Conservation (phyloP, 768 basidiomycete species). For the Peribolospora baueri region DNA sequence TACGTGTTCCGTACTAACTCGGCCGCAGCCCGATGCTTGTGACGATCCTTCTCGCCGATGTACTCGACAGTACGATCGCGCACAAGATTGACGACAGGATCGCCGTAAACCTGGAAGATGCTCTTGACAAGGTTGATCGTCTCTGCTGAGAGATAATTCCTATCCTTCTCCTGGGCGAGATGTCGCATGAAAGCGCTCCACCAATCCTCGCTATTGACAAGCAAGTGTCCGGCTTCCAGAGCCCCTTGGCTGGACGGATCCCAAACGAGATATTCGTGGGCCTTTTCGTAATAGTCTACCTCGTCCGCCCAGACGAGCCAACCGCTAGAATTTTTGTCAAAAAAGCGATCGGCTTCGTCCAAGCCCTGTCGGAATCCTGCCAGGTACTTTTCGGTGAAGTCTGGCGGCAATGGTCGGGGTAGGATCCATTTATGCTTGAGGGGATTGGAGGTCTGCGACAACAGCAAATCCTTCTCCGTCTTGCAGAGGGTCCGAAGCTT, state of each 20-base stretch:
- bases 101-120: conserved; percentile 37
- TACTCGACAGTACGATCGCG: conserved; percentile 24
- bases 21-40: conserved; percentile 68
- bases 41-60: conserved; percentile 46
- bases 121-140: conserved; percentile 24
- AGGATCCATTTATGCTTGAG: conserved; percentile 30
- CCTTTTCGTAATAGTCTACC: conserved; percentile 13
- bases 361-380: conserved; percentile 31
- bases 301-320: conserved; percentile 23
- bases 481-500: conserved; percentile 50
- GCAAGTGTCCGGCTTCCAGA: neutral
- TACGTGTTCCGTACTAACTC: conserved; percentile 37
- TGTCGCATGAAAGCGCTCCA: conserved; percentile 11
- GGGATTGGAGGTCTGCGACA: conserved; percentile 42
- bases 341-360: conserved; percentile 12
- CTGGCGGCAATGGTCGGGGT: conserved; percentile 11
- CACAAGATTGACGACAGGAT: conserved; percentile 34
- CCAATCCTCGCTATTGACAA: neutral
- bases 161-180: conserved; percentile 11
- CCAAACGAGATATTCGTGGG: conserved; percentile 7
- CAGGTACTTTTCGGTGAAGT: conserved; percentile 35
- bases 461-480: conserved; percentile 32
- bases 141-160: conserved; percentile 2
- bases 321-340: conserved; percentile 19
- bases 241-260: conserved; percentile 5